Conservation (phyloP, 306 rosid genomes). For the Malus orientalis region DNA sequence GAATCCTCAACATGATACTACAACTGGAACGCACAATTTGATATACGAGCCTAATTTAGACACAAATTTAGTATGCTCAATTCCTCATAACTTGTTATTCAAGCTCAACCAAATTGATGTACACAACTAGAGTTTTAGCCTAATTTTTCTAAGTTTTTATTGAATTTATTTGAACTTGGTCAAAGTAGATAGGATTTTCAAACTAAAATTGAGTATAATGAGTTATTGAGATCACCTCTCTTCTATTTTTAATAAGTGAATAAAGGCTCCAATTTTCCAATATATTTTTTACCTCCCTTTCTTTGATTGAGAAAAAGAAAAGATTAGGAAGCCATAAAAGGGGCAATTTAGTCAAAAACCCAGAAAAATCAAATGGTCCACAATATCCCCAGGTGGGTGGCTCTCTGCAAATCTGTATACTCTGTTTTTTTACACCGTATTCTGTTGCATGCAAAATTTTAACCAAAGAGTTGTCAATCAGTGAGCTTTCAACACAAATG, state of each 20-base stretch:
- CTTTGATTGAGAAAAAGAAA: too few relatives aligned
- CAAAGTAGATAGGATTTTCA: background rate
- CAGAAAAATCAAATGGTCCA: background rate
- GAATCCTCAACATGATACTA: background rate
- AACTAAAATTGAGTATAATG: background rate
- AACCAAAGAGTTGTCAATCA: background rate
- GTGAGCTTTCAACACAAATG: constrained; percentile 13
- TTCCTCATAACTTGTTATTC: background rate
- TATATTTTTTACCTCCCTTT: background rate
- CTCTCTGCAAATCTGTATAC: background rate
- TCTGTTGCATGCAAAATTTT: constrained; percentile 11
- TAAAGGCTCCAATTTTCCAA: background rate
- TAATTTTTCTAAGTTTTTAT: background rate
- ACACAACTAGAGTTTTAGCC: background rate
- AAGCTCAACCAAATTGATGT: background rate
- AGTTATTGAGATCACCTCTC: too few relatives aligned
- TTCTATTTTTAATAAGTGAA: background rate
- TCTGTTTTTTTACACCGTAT: constrained; percentile 3
- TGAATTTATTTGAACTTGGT: background rate
- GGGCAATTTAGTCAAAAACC: constrained; percentile 14
- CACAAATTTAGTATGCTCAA: background rate
- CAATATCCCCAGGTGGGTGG: constrained; percentile 12
- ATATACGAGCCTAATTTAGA: background rate
- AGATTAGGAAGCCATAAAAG: background rate
- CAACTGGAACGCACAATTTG: background rate